Base-by-base conservation (phyloP, 768 basidiomycete genomes). In the Suillus decipiens region DNA sequence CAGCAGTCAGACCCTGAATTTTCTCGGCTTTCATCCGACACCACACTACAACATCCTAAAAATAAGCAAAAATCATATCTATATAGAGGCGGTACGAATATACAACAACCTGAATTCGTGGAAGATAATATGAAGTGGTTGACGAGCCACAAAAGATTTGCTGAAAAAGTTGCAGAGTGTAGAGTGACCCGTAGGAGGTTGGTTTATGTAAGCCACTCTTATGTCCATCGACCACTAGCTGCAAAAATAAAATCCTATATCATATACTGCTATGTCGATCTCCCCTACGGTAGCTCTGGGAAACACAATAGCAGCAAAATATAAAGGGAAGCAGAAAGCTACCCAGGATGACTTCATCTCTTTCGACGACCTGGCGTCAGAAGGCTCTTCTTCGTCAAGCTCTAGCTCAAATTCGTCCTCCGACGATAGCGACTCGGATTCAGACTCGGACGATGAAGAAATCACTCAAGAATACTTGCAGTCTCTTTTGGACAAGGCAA, bases 401-500 rank as follows among this genome's bases (percentile, higher is more conserved):
- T 64, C 67, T 22, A 53, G 63, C 60, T 79, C 79, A 31, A 73
- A 75, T 22, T 81, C 81, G 34, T 77, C 77, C 31, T 77, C 76
- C 1, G 28, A 3, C 3, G 74, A 73, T 58, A 70, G 73, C 33
- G 61, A 68, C 36, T 76, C 77, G 1, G 73, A 73, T 42, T 78
- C 76, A 9, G 76, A 76, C 34, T 43, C 67, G 6, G 77, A 84
- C 24, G 83, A 83, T 62, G 76, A 78, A 6, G 80, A 84, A 50
- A 76, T 87, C 34, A 28, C 28, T 28, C 28, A 28, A 86, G 85
- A 87, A 67, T 86, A 86, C 63, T 79, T 92, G 6, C 79, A 87
- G 37, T 87, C 83, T 8, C 75, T 92, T 0, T 75, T 93, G 15
- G 82, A 86, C 64, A 84, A 82, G 61, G 90, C 90, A 19, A 80